phyloP scores from a whole-genome alignment of 495 filamentous ascomycete species.

The Lepidopterella palustris region DNA sequence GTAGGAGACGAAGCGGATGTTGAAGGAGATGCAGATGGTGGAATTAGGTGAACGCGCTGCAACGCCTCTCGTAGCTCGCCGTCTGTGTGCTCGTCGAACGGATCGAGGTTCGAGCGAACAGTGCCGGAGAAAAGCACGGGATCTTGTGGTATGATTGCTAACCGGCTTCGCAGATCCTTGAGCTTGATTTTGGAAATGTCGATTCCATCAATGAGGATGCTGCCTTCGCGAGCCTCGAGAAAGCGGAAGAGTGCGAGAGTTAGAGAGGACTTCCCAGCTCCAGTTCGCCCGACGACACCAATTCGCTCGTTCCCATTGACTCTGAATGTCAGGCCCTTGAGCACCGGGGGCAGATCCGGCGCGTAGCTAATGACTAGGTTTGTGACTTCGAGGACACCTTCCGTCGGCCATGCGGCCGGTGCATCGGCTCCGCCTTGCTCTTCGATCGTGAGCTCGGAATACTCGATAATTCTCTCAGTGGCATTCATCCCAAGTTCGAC shows the following conservation, averaged over 20 bases:
- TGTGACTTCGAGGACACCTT: conserved; percentile 65
- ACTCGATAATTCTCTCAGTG: conserved; percentile 76
- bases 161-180: conserved; percentile 12
- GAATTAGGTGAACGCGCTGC: conserved; percentile 66
- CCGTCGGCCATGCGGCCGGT: conserved; percentile 73
- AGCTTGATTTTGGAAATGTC: conserved; percentile 22
- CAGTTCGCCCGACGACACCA: conserved; percentile 79
- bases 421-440: conserved; percentile 52
- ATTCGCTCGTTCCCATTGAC: conserved; percentile 68
- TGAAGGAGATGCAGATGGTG: conserved; percentile 33
- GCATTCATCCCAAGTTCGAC: conserved; percentile 80
- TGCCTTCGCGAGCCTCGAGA: conserved; percentile 14
- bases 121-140: conserved; percentile 71
- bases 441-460: conserved; percentile 65
- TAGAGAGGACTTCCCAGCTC: conserved; percentile 74
- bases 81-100: conserved; percentile 69
- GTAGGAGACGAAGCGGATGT: conserved; percentile 25
- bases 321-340: conserved; percentile 67
- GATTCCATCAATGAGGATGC: conserved; percentile 21
- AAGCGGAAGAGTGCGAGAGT: conserved; percentile 24
- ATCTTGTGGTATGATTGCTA: conserved; percentile 29
- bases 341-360: conserved; percentile 63
- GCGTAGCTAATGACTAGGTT: conserved; percentile 73
- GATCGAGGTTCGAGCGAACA: conserved; percentile 73
- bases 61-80: conserved; percentile 67